Base-by-base conservation (phyloP, 1,284 basidiomycete genomes). In the Cryptococcus sp. region DNA sequence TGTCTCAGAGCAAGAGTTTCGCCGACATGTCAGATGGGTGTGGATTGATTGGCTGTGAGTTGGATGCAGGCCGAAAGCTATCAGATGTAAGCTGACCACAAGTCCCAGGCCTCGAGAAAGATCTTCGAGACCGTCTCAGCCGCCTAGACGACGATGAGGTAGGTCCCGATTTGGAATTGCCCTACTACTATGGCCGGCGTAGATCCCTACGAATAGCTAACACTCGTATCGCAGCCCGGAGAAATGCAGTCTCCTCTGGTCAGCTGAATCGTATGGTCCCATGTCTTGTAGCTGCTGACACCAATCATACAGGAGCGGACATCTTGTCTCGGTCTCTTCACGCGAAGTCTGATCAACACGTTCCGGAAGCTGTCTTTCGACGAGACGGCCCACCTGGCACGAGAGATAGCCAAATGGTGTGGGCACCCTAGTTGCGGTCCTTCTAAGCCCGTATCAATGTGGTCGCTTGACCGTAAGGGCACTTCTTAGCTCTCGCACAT, bases 341-440 rank as follows among this genome's bases (percentile, higher is more conserved):
- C 70, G n/a, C 66, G 75, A 28, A 56, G 56, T 1, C 40, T 74
- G 6, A 42, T 70, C 9, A 60, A 73, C 36, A 61, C 61, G 7
- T 62, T 73, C n/a, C 63, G 70, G 8, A 69, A 67, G 50, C 56
- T 75, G 2, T 69, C 69, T 2, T 77, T 77, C 56, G 67, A 70
- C 28, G 75, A 73, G 52, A 69, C 70, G 1, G 55, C 61, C 16
- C 57, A 67, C 20, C 62, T 77, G 1, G 50, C 71, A 3, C 37
- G 57, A n/a, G 64, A 68, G 42, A 52, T 70, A 1, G 64, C 62
- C 3, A 53, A 56, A 52, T 76, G 74, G 74, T 73, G 71, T 52
- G 70, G 65, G 2, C 42, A 55, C 6, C 49, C 44, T 15, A n/a
- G 40, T 12, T 39, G 42, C 36, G 46, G 56, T 44, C 57, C 59